A percentile compares a stretch with the other conserved stretches of the same genome.
Evolutionary conservation across 345 rosid genomes (phyloP).

Genomic region (Eucalyptus shirleyi): DNA sequence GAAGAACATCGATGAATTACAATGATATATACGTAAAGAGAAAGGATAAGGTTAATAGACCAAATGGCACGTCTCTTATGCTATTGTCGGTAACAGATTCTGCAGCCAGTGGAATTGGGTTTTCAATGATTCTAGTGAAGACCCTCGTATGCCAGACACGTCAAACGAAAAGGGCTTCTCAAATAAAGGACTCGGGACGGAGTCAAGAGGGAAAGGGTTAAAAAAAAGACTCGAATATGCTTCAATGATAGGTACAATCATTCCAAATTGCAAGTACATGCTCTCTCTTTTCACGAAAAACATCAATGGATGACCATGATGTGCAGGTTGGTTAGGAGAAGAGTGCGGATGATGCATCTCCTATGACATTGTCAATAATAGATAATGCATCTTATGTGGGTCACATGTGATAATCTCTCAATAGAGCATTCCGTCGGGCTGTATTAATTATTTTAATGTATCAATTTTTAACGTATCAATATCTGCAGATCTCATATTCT

Average conservation of each 20-base stretch:
- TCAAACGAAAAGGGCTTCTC: background rate
- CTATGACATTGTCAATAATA: background rate
- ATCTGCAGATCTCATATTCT: rapidly evolving
- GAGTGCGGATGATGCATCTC: background rate
- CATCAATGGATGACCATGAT: background rate
- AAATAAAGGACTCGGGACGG: rapidly evolving
- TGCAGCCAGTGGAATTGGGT: background rate
- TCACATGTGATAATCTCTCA: rapidly evolving
- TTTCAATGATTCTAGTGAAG: background rate
- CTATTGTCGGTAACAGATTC: background rate
- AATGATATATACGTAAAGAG: background rate
- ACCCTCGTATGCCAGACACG: background rate
- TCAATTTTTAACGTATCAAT: too few relatives aligned
- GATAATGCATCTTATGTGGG: too few relatives aligned
- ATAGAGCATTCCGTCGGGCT: rapidly evolving
- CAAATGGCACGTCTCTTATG: background rate
- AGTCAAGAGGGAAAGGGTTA: background rate
- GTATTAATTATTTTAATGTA: too few relatives aligned
- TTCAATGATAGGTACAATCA: background rate
- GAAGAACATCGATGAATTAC: background rate
- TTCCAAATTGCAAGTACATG: background rate
- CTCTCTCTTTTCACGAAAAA: background rate
- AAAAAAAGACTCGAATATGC: background rate
- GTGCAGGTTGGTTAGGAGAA: background rate
- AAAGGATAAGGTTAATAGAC: background rate